Evolutionary conservation across 768 basidiomycete species (phyloP), one percentile per base, ranked within the genome.

Genomic region (Leccinum olivaceopallidum): DNA sequence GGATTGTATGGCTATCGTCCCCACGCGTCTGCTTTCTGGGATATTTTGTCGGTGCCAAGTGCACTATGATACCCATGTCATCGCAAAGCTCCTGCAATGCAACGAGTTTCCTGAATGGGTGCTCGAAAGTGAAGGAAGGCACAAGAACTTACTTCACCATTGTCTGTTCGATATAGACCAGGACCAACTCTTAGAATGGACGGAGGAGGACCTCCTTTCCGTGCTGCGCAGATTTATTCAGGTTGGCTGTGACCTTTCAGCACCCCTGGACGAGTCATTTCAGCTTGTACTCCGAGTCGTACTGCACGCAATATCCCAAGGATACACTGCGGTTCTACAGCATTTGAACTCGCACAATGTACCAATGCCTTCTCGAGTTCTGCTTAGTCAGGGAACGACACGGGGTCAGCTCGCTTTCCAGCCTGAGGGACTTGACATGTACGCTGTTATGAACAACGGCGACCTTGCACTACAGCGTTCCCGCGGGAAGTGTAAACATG

Each of bases 61-160:
- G 9, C 4, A 5, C 9, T 12, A 18, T 9, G 12, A 9, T 22
- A 16, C 37, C 2, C 49, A 18, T 9, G 1, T 24, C 22, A 7
- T 18, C 9, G 8, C 20, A 42, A 51, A 2, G 9, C 55, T 60
- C 26, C 49, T 60, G 1, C 55, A 34, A 34, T 8, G 6, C 1
- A 28, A 60, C 18, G 48, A 57, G 24, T 60, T 56, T 42, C 36
- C 28, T 3, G 59, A 60, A 34, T 57, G 55, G 59, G 18, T 24
- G 32, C 13, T 20, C 22, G 12, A 14, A 13, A 20, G 20, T 49
- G 34, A 36, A 18, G 36, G 42, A 14, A 30, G 10, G 1, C 3
- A 4, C 22, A 13, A 2, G 16, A 5, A 20, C 13, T 52, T 48
- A 6, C 54, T 59, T 6, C 20, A 30, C 6, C 47, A 3, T 28